These are phyloP conservation scores for Beauveria pseudobassiana DNA, from an alignment of 2,329 filamentous ascomycete species.

Conservation along the genomic window DNA sequence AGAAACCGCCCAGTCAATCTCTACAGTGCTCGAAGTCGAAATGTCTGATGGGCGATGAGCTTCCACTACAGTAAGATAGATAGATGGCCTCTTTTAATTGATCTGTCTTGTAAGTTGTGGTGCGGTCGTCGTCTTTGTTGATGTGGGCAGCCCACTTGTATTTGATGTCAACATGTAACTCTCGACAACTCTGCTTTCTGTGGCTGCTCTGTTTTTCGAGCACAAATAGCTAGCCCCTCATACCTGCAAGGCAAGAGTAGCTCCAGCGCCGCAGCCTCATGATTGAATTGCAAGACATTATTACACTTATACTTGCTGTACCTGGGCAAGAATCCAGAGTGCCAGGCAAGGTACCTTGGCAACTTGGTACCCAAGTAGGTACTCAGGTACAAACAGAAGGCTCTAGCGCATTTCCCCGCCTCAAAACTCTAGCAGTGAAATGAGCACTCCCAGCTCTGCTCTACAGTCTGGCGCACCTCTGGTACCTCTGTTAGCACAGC, in stretches of 20 bases:
- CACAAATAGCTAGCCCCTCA: background rate
- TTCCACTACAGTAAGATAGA: too few relatives aligned
- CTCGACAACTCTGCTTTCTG: background rate
- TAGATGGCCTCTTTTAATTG: background rate
- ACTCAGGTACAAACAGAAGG: too few relatives aligned
- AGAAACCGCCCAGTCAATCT: too few relatives aligned
- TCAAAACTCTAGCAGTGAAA: background rate
- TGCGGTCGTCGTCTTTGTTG: background rate
- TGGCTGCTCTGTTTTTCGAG: background rate
- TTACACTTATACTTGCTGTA: background rate
- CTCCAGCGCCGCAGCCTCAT: background rate
- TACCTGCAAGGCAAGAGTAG: background rate
- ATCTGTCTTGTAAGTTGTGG: background rate
- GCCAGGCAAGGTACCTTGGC: background rate
- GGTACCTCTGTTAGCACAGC: background rate
- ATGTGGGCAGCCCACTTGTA: background rate
- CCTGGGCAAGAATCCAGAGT: background rate
- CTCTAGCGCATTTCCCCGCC: conserved; percentile 1
- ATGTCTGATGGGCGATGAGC: background rate
- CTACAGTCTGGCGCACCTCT: background rate
- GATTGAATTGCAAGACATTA: background rate
- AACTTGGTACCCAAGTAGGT: background rate
- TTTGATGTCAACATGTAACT: too few relatives aligned
- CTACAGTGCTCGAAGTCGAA: too few relatives aligned
- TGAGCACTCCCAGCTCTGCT: too few relatives aligned